Evolutionary conservation across 2,329 filamentous ascomycete species (phyloP).

Genomic region (Chaetomiaceae sp.): DNA sequence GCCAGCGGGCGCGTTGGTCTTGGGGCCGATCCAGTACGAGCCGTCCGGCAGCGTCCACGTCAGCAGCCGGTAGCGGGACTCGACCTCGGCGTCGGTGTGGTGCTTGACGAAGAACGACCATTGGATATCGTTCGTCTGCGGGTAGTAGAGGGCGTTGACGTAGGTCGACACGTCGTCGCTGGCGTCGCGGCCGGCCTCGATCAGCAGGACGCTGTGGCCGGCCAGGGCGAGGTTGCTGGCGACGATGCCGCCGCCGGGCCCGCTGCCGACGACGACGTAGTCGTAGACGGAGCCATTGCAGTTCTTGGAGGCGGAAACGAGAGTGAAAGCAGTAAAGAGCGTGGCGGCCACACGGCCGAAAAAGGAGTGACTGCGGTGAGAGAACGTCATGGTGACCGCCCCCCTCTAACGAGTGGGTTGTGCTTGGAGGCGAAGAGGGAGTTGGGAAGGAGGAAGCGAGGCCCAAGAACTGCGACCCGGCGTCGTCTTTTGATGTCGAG

Average conservation of each 20-base stretch:
- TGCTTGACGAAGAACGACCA: slow-evolving; percentile 57
- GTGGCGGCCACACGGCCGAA: slow-evolving; percentile 12
- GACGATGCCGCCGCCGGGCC: slow-evolving; percentile 48
- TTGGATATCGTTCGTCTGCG: slow-evolving; percentile 40
- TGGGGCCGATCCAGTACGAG: slow-evolving; percentile 28
- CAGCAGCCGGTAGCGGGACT: slow-evolving; percentile 46
- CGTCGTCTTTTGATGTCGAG: no score
- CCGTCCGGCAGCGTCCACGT: slow-evolving; percentile 39
- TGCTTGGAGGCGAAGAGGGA: neutral
- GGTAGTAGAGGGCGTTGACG: slow-evolving; percentile 44
- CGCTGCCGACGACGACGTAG: slow-evolving; percentile 52
- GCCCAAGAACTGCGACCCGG: no score
- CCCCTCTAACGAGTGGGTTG: neutral
- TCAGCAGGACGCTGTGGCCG: slow-evolving; percentile 48
- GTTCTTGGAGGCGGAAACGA: neutral
- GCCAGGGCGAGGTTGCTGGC: slow-evolving; percentile 48
- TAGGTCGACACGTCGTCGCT: slow-evolving; percentile 39
- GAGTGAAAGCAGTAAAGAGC: slow-evolving; percentile 6
- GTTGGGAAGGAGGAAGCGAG: no score
- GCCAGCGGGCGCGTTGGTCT: slow-evolving; percentile 24
- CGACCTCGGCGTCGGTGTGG: slow-evolving; percentile 44
- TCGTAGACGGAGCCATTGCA: slow-evolving; percentile 30
- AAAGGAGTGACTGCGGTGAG: slow-evolving; percentile 7
- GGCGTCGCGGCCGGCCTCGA: slow-evolving; percentile 52
- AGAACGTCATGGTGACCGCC: slow-evolving; percentile 7